Evolutionary conservation across 768 basidiomycete species (phyloP).

Genomic region (Lentinula sp.): DNA sequence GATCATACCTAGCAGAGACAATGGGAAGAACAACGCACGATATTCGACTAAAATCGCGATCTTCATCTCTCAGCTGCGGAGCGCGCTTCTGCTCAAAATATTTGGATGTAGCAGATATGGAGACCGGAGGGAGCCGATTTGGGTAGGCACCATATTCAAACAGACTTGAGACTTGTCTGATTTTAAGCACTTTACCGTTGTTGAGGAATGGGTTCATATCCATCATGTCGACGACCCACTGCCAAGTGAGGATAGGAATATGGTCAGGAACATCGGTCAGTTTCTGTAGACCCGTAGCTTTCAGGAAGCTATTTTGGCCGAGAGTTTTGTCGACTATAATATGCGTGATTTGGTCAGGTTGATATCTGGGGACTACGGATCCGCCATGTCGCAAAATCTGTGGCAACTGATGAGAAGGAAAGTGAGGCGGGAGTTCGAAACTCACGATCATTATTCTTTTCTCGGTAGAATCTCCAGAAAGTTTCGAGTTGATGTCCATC

Average conservation of each 20-base stretch:
- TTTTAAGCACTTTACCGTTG: background rate
- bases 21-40: constrained; percentile 29
- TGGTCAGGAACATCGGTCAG: constrained; percentile 20
- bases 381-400: constrained; percentile 66
- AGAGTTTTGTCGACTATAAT: constrained; percentile 36
- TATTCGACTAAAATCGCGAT: constrained; percentile 36
- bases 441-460: background rate
- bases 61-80: background rate
- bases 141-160: background rate
- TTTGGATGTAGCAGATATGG: background rate
- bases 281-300: constrained; percentile 24
- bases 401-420: background rate
- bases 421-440: background rate
- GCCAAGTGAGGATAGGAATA: constrained; percentile 7
- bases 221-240: constrained; percentile 7
- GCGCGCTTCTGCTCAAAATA: background rate
- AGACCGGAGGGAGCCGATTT: background rate
- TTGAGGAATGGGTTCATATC: constrained; percentile 7
- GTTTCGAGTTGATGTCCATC: background rate
- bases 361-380: constrained; percentile 51
- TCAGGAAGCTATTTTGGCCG: constrained; percentile 31
- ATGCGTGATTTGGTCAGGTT: constrained; percentile 54
- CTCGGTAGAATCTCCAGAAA: background rate
- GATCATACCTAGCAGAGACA: too few species aligned
- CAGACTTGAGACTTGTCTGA: constrained; percentile 14